Base-by-base conservation (phyloP, 129 eudicot genomes). In the Tagetes patula region DNA sequence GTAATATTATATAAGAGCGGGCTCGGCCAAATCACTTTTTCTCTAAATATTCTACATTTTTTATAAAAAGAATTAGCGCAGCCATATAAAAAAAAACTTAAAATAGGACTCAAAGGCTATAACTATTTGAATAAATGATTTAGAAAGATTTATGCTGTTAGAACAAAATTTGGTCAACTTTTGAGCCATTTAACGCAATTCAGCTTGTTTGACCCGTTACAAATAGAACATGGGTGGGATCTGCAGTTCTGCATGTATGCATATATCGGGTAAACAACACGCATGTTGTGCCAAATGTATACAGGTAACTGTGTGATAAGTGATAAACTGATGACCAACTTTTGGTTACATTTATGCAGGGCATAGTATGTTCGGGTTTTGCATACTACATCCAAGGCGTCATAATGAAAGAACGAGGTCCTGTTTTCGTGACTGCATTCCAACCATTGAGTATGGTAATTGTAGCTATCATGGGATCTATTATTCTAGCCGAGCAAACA, bases 311-410 rank as follows among this genome's bases (percentile, higher is more conserved):
- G 34, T 7, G 41, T 41, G 43, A n/a, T 52, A 52, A 52, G 8
- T 32, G 20, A 31, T 38, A 80, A 49, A 67, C 68, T 54, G 20
- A 61, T 39, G 40, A 4, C 55, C 14, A 54, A 49, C 8, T 53
- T 50, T 38, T 60, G 32, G 13, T 34, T 20, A 38, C 36, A 33
- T 67, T 27, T 70, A 67, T 84, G 77, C 95, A 91, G 95, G 97
- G 97, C 0, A 67, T 88, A 74, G 61, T 91, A 75, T 91, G 95
- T 77, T 91, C 97, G 5, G 97, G 97, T 31, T 79, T 91, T 8
- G 97, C 97, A 40, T 91, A 91, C 67, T 91, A 91, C 69, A 83
- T 91, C 27, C 97, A 91, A 88, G 97, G 97, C 50, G 58, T 88
- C 48, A 79, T 91, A 58, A 91, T 88, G 91, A 84, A 88, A 84